These are phyloP conservation scores for Alternaria longipes DNA, from an alignment of 2,329 filamentous ascomycete genomes.

Conservation along the genomic window DNA sequence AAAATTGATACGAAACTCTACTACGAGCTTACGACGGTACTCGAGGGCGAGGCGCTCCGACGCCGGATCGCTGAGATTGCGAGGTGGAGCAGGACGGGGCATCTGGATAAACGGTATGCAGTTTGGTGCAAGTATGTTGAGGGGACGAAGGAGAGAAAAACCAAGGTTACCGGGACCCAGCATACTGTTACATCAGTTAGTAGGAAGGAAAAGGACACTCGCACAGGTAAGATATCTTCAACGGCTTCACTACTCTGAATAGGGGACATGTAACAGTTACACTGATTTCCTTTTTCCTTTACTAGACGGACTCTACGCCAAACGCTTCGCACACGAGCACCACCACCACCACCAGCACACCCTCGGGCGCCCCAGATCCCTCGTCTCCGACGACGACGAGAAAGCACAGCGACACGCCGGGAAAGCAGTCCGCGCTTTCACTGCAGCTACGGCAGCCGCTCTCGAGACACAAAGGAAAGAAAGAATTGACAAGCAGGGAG, in stretches of 20 bases:
- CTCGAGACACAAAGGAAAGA: background rate
- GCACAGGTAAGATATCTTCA: background rate
- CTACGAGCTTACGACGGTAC: background rate
- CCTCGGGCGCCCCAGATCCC: background rate
- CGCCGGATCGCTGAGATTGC: background rate
- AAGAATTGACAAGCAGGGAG: background rate
- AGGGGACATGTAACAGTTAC: too few relatives aligned
- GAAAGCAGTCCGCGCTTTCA: background rate
- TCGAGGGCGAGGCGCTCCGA: background rate
- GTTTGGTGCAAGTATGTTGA: background rate
- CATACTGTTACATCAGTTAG: background rate
- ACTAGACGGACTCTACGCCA: background rate
- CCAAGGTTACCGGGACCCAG: background rate
- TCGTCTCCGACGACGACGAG: background rate
- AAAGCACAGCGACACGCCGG: background rate
- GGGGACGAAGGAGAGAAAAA: background rate
- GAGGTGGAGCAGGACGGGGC: background rate
- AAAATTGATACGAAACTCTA: conserved; percentile 3
- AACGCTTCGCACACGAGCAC: conserved; percentile 5
- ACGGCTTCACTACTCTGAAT: background rate
- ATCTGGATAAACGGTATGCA: background rate
- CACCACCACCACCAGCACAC: background rate
- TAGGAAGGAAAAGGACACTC: background rate
- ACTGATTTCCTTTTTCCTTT: too few relatives aligned
- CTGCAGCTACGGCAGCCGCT: background rate